Evolutionary conservation across 2,329 filamentous ascomycete species (phyloP).

Genomic region (Coniella vitis): DNA sequence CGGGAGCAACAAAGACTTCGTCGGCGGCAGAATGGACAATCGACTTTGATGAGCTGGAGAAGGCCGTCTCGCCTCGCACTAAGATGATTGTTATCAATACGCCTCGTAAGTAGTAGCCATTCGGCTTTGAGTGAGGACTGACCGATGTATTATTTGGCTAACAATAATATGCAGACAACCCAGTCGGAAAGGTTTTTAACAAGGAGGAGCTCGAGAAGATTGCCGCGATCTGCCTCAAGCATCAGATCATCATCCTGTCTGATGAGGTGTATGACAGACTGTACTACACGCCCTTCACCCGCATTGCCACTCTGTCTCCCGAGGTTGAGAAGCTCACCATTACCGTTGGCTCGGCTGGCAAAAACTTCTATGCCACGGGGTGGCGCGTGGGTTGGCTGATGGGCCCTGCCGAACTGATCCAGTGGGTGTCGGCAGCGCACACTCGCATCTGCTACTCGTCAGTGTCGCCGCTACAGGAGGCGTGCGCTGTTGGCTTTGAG

Average conservation of each 20-base stretch:
- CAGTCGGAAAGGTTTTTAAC: conserved; percentile 92
- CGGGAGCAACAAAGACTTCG: conserved; percentile 71
- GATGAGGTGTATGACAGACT: conserved; percentile 93
- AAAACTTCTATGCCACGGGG: conserved; percentile 97
- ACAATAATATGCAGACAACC: conserved; percentile 59
- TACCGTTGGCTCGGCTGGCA: conserved; percentile 91
- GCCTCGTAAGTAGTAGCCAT: conserved; percentile 38
- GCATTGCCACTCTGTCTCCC: conserved; percentile 83
- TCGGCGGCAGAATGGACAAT: conserved; percentile 85
- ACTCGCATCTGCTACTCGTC: conserved; percentile 94
- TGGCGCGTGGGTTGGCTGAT: conserved; percentile 96
- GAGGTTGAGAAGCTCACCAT: conserved; percentile 83
- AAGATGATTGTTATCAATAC: conserved; percentile 95
- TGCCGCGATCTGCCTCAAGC: conserved; percentile 81
- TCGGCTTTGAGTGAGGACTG: background rate
- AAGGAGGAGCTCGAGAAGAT: conserved; percentile 76
- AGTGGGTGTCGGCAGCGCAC: conserved; percentile 86
- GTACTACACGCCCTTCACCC: conserved; percentile 91
- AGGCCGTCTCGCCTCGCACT: conserved; percentile 74
- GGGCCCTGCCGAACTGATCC: conserved; percentile 79
- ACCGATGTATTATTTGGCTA: background rate
- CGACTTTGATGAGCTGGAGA: conserved; percentile 75
- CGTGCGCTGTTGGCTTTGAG: conserved; percentile 86
- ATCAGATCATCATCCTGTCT: conserved; percentile 88
- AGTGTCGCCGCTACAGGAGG: conserved; percentile 90